These are phyloP conservation scores for Parathielavia hyrcaniae DNA, from an alignment of 495 filamentous ascomycete species.

Conservation along the genomic window DNA sequence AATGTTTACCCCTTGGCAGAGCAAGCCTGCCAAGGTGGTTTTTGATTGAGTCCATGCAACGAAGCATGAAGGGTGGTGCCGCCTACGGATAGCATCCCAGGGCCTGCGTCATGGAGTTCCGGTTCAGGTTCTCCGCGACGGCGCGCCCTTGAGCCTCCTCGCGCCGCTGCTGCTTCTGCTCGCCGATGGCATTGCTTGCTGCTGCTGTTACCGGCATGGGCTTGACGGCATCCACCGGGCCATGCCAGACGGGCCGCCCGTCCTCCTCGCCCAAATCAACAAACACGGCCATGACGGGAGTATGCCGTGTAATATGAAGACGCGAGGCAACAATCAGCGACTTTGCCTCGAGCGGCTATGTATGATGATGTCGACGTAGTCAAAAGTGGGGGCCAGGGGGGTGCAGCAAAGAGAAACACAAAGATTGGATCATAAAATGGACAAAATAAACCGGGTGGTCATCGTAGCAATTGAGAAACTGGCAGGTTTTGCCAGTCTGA, in stretches of 20 bases:
- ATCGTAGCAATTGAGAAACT: background rate
- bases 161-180: constrained; percentile 12
- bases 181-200: constrained; percentile 1
- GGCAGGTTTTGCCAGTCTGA: constrained; percentile 12
- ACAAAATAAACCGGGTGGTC: constrained; percentile 2
- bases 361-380: background rate
- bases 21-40: constrained; percentile 17
- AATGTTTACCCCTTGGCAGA: constrained; percentile 25
- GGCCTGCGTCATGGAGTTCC: constrained; percentile 65
- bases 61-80: constrained; percentile 32
- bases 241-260: constrained; percentile 7
- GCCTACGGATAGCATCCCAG: constrained; percentile 86
- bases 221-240: constrained; percentile 10
- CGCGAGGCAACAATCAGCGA: background rate
- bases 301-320: constrained; percentile 1
- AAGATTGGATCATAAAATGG: constrained; percentile 4
- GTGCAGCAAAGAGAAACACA: background rate
- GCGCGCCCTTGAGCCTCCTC: constrained; percentile 25
- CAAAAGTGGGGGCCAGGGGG: background rate
- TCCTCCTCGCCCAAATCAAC: constrained; percentile 57
- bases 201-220: constrained; percentile 1
- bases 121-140: constrained; percentile 55
- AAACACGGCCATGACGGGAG: constrained; percentile 53
- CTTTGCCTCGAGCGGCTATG: background rate
- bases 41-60: constrained; percentile 11